These are phyloP conservation scores for Arctostaphylos glauca DNA, from an alignment of 148 eudicot species.

Conservation along the genomic window DNA sequence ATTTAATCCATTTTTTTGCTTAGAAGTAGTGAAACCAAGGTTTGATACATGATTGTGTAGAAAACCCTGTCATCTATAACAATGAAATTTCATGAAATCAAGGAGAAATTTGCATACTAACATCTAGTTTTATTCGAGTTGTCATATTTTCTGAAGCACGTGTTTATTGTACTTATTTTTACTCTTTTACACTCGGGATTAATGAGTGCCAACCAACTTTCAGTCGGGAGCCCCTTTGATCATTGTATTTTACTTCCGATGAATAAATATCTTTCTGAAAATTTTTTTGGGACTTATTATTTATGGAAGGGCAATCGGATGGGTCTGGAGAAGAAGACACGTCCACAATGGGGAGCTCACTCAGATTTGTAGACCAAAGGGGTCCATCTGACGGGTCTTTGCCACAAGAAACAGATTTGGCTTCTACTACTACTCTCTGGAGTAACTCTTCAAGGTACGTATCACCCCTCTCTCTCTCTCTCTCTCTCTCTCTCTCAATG, in stretches of 20 bases:
- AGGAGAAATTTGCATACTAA: too few relatives aligned
- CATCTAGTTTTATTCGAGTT: too few relatives aligned
- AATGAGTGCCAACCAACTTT: too few relatives aligned
- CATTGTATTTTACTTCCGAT: too few relatives aligned
- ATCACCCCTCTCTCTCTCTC: not conserved
- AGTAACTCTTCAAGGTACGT: slow-evolving; percentile 48
- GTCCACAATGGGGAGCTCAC: slow-evolving; percentile 33
- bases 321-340: slow-evolving; percentile 57
- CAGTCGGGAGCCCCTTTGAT: too few relatives aligned
- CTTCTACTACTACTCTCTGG: slow-evolving; percentile 38
- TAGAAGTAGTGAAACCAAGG: not conserved
- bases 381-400: slow-evolving; percentile 33
- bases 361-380: slow-evolving; percentile 34
- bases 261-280: not conserved
- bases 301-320: slow-evolving; percentile 41
- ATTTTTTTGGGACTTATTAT: not conserved
- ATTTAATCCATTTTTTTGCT: not conserved
- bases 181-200: too few relatives aligned
- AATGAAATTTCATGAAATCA: too few relatives aligned
- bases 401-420: slow-evolving; percentile 34
- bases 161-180: not conserved
- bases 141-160: too few relatives aligned
- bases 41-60: not conserved
- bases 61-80: too few relatives aligned
- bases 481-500: not conserved